phyloP scores from a whole-genome alignment of 2,329 filamentous ascomycete genomes.

The Purpureocillium takamizusanense region DNA sequence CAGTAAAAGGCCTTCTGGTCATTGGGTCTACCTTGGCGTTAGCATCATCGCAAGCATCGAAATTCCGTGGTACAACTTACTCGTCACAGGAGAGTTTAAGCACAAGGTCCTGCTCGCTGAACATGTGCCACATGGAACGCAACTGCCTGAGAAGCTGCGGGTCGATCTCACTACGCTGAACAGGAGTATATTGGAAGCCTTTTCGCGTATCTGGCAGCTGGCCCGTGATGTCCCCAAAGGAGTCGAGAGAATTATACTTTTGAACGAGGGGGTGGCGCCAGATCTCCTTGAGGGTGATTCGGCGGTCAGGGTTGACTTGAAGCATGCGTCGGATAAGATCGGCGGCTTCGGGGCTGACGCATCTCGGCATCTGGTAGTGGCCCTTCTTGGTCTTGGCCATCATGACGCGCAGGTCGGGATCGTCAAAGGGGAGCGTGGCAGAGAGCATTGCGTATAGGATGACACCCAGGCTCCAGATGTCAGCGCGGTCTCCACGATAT shows the following conservation, averaged over 20 bases:
- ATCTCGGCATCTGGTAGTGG: slow-evolving; percentile 50
- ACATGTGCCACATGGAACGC: slow-evolving; percentile 84
- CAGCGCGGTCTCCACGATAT: slow-evolving; percentile 79
- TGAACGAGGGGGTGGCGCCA: slow-evolving; percentile 81
- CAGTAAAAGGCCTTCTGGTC: slow-evolving; percentile 93
- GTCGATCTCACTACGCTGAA: slow-evolving; percentile 62
- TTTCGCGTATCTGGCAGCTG: slow-evolving; percentile 50
- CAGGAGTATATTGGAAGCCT: slow-evolving; percentile 49
- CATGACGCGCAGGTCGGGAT: slow-evolving; percentile 52
- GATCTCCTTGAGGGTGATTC: slow-evolving; percentile 72
- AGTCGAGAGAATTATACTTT: slow-evolving; percentile 72
- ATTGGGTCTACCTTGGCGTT: slow-evolving; percentile 49
- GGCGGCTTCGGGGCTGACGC: slow-evolving; percentile 58
- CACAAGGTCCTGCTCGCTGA: slow-evolving; percentile 62
- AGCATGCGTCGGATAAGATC: slow-evolving; percentile 77
- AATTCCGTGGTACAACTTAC: slow-evolving; percentile 33
- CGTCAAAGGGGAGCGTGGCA: slow-evolving; percentile 75
- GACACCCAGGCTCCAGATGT: slow-evolving; percentile 91
- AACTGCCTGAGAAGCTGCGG: slow-evolving; percentile 75
- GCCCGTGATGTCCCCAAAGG: slow-evolving; percentile 45
- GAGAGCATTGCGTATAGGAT: slow-evolving; percentile 84
- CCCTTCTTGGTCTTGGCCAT: slow-evolving; percentile 52
- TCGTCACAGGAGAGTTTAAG: slow-evolving; percentile 56
- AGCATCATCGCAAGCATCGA: background rate
- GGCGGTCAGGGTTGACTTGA: slow-evolving; percentile 64